Conservation (phyloP, 331 rosid species). For the Malus hybrid region DNA sequence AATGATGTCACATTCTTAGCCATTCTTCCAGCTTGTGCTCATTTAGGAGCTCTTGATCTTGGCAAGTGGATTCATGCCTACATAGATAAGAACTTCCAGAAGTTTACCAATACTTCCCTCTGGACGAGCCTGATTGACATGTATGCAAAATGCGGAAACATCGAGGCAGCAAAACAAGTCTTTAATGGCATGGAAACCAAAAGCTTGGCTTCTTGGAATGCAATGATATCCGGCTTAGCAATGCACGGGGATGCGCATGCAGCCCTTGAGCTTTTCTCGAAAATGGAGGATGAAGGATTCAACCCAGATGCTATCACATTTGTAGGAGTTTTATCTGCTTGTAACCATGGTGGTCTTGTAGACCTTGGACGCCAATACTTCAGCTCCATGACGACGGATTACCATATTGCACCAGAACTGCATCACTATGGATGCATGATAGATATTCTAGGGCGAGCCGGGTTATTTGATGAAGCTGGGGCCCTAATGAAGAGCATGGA, state of each 20-base stretch:
- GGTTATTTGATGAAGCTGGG: slow-evolving; percentile 48
- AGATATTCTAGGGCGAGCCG: slow-evolving; percentile 62
- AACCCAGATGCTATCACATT: slow-evolving; percentile 75
- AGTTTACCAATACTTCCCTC: slow-evolving; percentile 42
- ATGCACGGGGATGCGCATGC: slow-evolving; percentile 33
- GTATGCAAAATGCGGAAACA: slow-evolving; percentile 83
- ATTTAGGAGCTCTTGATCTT: slow-evolving; percentile 77
- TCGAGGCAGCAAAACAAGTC: slow-evolving; percentile 58
- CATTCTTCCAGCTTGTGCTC: slow-evolving; percentile 73
- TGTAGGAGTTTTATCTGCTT: slow-evolving; percentile 77
- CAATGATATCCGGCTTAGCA: too few species aligned
- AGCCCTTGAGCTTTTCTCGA: slow-evolving; percentile 47
- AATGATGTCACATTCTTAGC: slow-evolving; percentile 66
- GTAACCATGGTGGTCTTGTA: slow-evolving; percentile 62
- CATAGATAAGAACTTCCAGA: slow-evolving; percentile 43
- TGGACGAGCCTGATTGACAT: slow-evolving; percentile 66
- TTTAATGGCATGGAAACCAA: slow-evolving; percentile 38
- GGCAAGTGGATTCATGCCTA: slow-evolving; percentile 90
- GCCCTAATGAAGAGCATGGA: slow-evolving; percentile 45
- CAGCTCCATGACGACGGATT: slow-evolving; percentile 45
- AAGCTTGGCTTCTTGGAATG: slow-evolving; percentile 65
- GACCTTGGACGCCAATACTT: slow-evolving; percentile 57
- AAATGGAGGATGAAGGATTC: slow-evolving; percentile 40
- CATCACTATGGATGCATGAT: slow-evolving; percentile 83
- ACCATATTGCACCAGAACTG: slow-evolving; percentile 44